Base-by-base conservation (phyloP, 306 rosid species). In the Oemleria cerasiformis region DNA sequence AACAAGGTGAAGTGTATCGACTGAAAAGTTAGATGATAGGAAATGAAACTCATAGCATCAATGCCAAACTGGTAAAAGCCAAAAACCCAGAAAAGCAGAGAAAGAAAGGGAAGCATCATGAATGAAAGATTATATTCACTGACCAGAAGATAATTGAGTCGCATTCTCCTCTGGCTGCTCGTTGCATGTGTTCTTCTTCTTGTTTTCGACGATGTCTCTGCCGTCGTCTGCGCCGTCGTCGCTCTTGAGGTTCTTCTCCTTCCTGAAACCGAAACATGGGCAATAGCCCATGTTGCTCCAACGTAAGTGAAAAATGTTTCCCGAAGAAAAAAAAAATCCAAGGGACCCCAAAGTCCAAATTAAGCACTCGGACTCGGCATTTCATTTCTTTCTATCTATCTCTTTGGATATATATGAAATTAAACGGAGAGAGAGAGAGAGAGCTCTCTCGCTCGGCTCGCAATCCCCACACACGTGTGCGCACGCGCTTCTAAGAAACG, bases 221-320 rank as follows among this genome's bases (percentile, higher is more conserved):
- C n/a, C 19, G 14, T 39, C 50, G 10, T n/a, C 34, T 7, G 8
- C 17, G 54, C 19, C 42, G 25, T 53, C 17, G 65, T 36, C 42
- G 25, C 64, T 34, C 51, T 69, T 55, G 73, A 69, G 73, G 51
- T 69, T 69, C 63, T 23, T 70, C 21, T 63, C 73, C 63, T 53
- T 68, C 30, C 64, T 55, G 64, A 54, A 55, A 14, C 64, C 54
- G 41, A 70, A 70, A 43, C 73, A 70, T 6, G 53, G 73, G 42
- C 64, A 54, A 55, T 20, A 69, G 9, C 53, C 53, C 64, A 69
- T 69, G 51, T 13, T 5, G 48, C 62, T 38, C 44, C 72, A 49
- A 30, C n/a, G 7, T 19, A 57, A 11, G 10, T 7, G 48, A 40
- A 68, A 39, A 42, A 38, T 23, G 30, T 53, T 61, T 59, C 11